Conservation (phyloP, 306 rosid genomes). For the Glycine latifolia region DNA sequence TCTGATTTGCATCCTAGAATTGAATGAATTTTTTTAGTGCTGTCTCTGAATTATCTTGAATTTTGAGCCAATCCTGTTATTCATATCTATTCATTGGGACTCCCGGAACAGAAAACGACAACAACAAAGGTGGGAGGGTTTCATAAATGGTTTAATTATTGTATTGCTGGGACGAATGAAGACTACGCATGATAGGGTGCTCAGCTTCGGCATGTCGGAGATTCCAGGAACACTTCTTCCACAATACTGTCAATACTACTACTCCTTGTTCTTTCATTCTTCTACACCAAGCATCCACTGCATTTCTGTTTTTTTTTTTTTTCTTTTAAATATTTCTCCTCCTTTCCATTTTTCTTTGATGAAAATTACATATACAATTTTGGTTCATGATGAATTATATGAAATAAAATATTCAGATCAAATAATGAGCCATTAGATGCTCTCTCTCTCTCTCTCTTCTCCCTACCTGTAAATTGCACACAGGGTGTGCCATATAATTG, state of each 20-base stretch:
- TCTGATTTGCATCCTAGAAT: neutral
- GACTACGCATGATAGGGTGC: neutral
- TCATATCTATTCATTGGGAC: neutral
- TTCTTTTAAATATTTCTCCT: neutral
- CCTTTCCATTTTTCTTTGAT: neutral
- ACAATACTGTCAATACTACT: neutral
- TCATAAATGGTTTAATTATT: conserved; percentile 3
- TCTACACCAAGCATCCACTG: neutral
- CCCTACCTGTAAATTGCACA: neutral
- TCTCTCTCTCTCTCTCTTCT: neutral
- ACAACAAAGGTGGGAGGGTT: neutral
- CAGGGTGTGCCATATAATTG: neutral
- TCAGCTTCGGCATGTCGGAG: neutral
- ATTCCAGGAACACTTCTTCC: neutral
- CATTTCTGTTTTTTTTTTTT: neutral
- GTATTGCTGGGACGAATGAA: neutral
- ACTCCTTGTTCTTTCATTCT: neutral
- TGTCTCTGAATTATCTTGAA: neutral
- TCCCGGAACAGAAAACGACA: neutral
- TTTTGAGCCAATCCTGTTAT: neutral
- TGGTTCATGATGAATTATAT: neutral
- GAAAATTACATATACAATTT: neutral
- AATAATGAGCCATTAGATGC: conserved; percentile 5
- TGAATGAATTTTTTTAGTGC: neutral
- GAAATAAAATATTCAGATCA: neutral